Evolutionary conservation across 176 grass and related monocot genomes (phyloP).

Genomic region (Aegilops bicornis): DNA sequence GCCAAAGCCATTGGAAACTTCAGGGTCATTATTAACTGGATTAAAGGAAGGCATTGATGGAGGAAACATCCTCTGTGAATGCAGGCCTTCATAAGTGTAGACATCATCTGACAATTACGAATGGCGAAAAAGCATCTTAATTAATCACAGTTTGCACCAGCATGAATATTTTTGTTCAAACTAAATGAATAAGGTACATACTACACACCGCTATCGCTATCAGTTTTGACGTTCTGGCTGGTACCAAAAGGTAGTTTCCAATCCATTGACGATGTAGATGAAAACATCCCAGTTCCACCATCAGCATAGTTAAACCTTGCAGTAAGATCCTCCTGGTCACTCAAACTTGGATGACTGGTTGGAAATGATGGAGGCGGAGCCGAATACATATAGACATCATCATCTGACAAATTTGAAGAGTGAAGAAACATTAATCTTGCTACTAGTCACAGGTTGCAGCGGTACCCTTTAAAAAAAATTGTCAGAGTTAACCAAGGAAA

Average conservation of each 20-base stretch:
- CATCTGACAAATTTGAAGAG: conserved; percentile 6
- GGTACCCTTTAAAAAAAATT: neutral
- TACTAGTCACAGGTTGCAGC: neutral
- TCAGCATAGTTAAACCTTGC: conserved; percentile 5
- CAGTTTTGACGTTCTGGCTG: neutral
- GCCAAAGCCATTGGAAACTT: conserved; percentile 26
- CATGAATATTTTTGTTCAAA: neutral
- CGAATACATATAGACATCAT: neutral
- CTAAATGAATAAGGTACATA: conserved; percentile 10
- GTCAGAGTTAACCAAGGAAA: conserved; percentile 2
- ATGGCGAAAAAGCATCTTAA: neutral
- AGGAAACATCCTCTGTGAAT: conserved; percentile 51
- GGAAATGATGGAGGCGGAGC: conserved; percentile 22
- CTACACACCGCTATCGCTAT: neutral
- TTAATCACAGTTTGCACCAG: neutral
- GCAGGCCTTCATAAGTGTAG: conserved; percentile 37
- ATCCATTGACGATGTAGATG: conserved; percentile 22
- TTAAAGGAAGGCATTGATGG: conserved; percentile 35
- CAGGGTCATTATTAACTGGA: conserved; percentile 28
- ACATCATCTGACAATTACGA: conserved; percentile 46
- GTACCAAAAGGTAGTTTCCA: neutral
- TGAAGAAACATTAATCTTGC: neutral
- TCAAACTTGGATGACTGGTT: conserved; percentile 12
- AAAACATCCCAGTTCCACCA: conserved; percentile 23
- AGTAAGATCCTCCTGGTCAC: conserved; percentile 16